Percentiles rank a stretch among this genome's conserved stretches.
Evolutionary conservation across 169 alveolate genomes (phyloP).

Genomic region (Amoebophrya sp.): DNA sequence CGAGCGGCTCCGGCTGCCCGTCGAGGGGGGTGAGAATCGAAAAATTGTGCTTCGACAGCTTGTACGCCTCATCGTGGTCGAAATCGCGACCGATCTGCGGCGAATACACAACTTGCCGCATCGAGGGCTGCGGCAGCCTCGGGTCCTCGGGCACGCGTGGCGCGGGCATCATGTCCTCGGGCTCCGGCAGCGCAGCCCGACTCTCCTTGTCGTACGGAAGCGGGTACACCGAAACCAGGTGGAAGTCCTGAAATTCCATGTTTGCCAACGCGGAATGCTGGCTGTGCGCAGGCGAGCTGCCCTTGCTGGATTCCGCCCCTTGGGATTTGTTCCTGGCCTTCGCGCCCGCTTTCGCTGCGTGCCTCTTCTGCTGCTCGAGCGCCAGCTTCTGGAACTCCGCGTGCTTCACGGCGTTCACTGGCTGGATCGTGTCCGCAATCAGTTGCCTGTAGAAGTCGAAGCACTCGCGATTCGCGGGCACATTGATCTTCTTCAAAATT

Average conservation of each 20-base stretch:
- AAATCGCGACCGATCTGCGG: not conserved
- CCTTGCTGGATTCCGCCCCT: not conserved
- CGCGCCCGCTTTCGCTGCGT: not conserved
- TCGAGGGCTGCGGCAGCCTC: constrained; percentile 33
- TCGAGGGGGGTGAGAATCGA: constrained; percentile 12
- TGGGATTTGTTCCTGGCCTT: not conserved
- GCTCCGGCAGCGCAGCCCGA: not conserved
- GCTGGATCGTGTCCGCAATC: not conserved
- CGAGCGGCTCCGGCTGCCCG: constrained; percentile 33
- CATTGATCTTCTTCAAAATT: not conserved
- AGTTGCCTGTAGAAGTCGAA: not conserved
- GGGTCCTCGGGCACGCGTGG: constrained; percentile 40
- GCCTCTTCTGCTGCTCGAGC: not conserved
- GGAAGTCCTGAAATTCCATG: not conserved
- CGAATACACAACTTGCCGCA: constrained; percentile 29
- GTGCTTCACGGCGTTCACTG: not conserved
- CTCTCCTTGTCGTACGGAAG: not conserved
- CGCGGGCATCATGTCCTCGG: not conserved
- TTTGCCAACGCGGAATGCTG: not conserved
- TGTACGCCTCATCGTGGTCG: not conserved
- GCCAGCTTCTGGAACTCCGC: not conserved
- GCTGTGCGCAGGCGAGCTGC: not conserved
- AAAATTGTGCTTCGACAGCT: not conserved
- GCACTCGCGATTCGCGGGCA: not conserved
- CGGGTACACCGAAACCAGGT: not conserved